Evolutionary conservation across 108 stramenopile genomes (phyloP).

Genomic region (Pseudonitzschia pungens): DNA sequence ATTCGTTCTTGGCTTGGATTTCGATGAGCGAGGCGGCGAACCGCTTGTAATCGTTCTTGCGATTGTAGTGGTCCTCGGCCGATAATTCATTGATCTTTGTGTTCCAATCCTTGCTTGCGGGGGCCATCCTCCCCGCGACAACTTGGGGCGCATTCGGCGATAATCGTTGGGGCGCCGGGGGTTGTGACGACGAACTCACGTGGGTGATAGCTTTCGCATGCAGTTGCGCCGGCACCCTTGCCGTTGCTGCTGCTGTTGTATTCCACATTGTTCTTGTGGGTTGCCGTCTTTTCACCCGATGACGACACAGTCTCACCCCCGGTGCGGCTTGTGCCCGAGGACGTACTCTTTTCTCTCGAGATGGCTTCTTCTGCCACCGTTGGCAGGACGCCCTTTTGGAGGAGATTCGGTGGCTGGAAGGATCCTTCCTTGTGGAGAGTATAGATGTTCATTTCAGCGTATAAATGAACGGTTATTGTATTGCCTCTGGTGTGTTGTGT

Average conservation of each 20-base stretch:
- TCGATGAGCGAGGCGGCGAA: not conserved
- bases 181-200: not conserved
- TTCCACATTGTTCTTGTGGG: not conserved
- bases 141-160: no score
- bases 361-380: not conserved
- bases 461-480: not conserved
- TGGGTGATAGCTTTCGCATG: no score
- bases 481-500: not conserved
- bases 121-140: no score
- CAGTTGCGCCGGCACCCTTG: no score
- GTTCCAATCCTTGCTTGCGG: no score
- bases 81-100: no score
- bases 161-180: not conserved
- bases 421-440: slow-evolving; percentile 1
- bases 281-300: not conserved
- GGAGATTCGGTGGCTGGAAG: not conserved
- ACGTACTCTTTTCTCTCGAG: not conserved
- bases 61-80: not conserved
- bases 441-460: not conserved
- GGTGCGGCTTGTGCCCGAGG: not conserved
- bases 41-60: not conserved
- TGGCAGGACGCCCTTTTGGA: not conserved
- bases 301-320: not conserved
- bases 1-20: slow-evolving; percentile 3
- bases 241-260: not conserved